Base-by-base conservation (phyloP, 179 eudicot genomes). In the Silene vulgaris region DNA sequence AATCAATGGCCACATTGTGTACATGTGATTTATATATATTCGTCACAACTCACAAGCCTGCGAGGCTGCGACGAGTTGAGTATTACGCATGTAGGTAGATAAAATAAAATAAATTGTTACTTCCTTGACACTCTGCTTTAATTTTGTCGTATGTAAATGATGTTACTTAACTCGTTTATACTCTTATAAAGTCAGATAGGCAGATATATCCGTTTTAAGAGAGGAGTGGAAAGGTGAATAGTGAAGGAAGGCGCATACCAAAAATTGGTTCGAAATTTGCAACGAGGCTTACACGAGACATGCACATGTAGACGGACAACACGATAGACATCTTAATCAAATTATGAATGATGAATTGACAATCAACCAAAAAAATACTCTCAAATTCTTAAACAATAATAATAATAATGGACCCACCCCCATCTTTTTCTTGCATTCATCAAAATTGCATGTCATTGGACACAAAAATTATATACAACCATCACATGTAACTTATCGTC, bases 361-460 rank as follows among this genome's bases (percentile, higher is more conserved):
- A 68, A 68, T 68, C 56, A 68, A 40, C 72, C 8, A 40, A 4
- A 66, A 16, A 16, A n/a, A 68, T 3, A 37, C 11, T 14, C 48
- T 68, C 4, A 29, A 37, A 37, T 9, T 67, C 28, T 17, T 1
- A 6, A 67, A 37, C 7, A 37, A 37, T 37, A 37, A 37, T 37
- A 37, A 23, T 23, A 23, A 23, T 32, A 21, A 37, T 37, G 71
- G 71, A 68, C 71, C 43, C 8, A 37, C 43, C 43, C 54, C 52
- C 71, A 66, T 68, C 52, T 68, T 67, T 45, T 45, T 8, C 48
- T 68, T 68, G 43, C 8, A 40, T 19, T 67, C 43, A 32, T 66
- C 70, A 14, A 66, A 4, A 16, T 66, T 66, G 52, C 0, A 45
- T 45, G 52, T 45, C 14, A 45, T 45, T 45, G 14, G 13, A 1